Percentiles rank a stretch among this genome's conserved stretches.
phyloP scores from a whole-genome alignment of 2,329 filamentous ascomycete genomes.

The Orbilia blumenaviensis region DNA sequence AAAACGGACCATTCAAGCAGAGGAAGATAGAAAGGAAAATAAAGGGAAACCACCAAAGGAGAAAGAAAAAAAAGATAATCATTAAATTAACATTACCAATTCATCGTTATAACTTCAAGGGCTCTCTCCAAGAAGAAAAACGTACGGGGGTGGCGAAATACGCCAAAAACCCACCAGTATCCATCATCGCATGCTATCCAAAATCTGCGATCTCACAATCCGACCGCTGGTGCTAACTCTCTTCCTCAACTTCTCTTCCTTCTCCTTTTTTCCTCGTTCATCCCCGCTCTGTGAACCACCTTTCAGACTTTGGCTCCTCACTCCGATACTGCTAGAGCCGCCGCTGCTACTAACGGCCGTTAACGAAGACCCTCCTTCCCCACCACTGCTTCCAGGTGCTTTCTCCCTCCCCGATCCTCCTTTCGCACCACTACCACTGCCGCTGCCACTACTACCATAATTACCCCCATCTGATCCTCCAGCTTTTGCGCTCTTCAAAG shows the following conservation, averaged over 20 bases:
- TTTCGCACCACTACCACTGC: slow-evolving; percentile 67
- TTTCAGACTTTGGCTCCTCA: slow-evolving; percentile 10
- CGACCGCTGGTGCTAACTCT: slow-evolving; percentile 79
- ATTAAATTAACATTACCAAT: slow-evolving; percentile 21
- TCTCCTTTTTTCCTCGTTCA: slow-evolving; percentile 66
- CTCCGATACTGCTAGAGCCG: background rate
- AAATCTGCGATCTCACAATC: slow-evolving; percentile 61
- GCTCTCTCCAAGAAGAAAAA: background rate
- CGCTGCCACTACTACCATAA: slow-evolving; percentile 69
- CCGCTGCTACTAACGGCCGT: slow-evolving; percentile 20
- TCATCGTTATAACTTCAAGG: background rate
- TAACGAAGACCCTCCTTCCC: slow-evolving; percentile 53
- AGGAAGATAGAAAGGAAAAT: no score
- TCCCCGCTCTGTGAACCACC: slow-evolving; percentile 48
- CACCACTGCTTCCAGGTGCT: slow-evolving; percentile 58
- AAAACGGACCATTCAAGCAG: no score
- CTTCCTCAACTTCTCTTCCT: slow-evolving; percentile 77
- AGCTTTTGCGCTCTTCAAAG: slow-evolving; percentile 73
- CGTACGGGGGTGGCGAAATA: no score
- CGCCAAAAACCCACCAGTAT: no score
- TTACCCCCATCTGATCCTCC: slow-evolving; percentile 60
- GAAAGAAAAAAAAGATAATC: background rate
- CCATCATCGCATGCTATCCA: slow-evolving; percentile 51
- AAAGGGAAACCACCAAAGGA: background rate
- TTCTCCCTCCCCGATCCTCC: background rate